Evolutionary conservation across 2,329 filamentous ascomycete genomes (phyloP).

Genomic region (Aspergillus ibericus): DNA sequence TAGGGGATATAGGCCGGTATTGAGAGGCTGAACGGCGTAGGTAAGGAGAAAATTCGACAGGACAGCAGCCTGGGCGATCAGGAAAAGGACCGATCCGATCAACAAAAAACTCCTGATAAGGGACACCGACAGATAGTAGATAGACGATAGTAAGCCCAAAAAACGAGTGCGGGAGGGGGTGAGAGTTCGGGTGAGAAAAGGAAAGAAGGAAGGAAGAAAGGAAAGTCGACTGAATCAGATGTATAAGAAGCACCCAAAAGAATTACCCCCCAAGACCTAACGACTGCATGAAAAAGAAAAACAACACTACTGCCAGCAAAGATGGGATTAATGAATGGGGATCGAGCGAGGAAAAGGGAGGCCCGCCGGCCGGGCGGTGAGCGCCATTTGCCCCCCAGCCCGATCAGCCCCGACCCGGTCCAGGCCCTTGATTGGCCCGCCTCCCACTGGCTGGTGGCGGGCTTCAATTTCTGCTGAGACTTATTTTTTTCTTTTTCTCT

Average conservation of each 20-base stretch:
- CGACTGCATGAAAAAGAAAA: constrained; percentile 3
- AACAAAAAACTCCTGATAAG: constrained; percentile 9
- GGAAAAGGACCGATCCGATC: constrained; percentile 2
- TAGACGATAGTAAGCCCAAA: constrained; percentile 13
- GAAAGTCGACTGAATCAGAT: constrained; percentile 15
- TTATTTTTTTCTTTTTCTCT: background rate
- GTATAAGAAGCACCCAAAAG: constrained; percentile 10
- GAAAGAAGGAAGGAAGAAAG: constrained; percentile 16
- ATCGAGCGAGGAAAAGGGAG: background rate
- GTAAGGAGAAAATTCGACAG: constrained; percentile 6
- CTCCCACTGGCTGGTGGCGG: background rate
- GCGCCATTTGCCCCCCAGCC: constrained; percentile 9
- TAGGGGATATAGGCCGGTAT: constrained; percentile 1
- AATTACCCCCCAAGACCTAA: constrained; percentile 10
- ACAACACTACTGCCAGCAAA: background rate
- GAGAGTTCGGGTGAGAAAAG: constrained; percentile 8
- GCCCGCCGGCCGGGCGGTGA: constrained; percentile 3
- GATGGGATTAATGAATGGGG: background rate
- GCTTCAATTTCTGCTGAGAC: background rate
- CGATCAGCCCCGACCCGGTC: constrained; percentile 1
- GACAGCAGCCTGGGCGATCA: background rate
- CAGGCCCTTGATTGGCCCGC: constrained; percentile 2
- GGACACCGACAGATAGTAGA: constrained; percentile 8
- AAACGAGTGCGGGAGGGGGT: constrained; percentile 7
- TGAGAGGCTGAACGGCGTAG: background rate